Evolutionary conservation across 2,329 filamentous ascomycete genomes (phyloP).

Genomic region (Mycosphaerella sp.): DNA sequence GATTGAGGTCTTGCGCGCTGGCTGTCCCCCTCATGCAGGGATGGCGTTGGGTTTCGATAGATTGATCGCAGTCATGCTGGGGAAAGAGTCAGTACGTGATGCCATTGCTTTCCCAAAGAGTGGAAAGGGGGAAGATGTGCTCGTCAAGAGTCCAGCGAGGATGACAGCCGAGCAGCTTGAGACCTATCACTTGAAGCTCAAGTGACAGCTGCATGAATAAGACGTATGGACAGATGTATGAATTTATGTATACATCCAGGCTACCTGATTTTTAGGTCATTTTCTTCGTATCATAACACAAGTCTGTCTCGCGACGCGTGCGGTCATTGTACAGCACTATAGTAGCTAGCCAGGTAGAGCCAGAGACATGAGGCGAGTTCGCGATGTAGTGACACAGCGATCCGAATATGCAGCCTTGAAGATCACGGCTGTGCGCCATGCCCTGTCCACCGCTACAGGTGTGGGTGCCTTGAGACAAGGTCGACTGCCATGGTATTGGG

Average conservation of each 20-base stretch:
- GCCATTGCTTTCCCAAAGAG: slow-evolving; percentile 97
- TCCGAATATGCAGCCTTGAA: no score
- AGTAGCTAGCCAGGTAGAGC: neutral
- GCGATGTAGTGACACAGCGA: no score
- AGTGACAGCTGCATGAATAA: slow-evolving; percentile 3
- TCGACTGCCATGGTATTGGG: slow-evolving; percentile 10
- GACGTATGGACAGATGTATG: slow-evolving; percentile 3
- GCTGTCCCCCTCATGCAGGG: slow-evolving; percentile 91
- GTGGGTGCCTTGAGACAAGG: no score
- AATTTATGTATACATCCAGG: neutral
- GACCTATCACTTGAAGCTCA: slow-evolving; percentile 52
- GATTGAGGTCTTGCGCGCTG: slow-evolving; percentile 71
- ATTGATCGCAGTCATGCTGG: slow-evolving; percentile 71
- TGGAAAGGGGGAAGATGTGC: slow-evolving; percentile 77
- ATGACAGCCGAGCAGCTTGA: slow-evolving; percentile 56
- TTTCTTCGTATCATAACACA: slow-evolving; percentile 1
- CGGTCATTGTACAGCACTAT: neutral
- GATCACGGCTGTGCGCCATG: no score
- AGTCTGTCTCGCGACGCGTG: neutral
- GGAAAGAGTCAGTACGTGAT: slow-evolving; percentile 72
- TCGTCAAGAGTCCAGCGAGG: slow-evolving; percentile 69
- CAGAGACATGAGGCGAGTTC: neutral
- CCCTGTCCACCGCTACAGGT: no score
- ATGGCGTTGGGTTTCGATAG: slow-evolving; percentile 91
- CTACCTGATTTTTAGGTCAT: slow-evolving; percentile 2